These are phyloP conservation scores for Spathaspora passalidarum DNA, from an alignment of 805 yeast genomes.

Conservation along the genomic window DNA sequence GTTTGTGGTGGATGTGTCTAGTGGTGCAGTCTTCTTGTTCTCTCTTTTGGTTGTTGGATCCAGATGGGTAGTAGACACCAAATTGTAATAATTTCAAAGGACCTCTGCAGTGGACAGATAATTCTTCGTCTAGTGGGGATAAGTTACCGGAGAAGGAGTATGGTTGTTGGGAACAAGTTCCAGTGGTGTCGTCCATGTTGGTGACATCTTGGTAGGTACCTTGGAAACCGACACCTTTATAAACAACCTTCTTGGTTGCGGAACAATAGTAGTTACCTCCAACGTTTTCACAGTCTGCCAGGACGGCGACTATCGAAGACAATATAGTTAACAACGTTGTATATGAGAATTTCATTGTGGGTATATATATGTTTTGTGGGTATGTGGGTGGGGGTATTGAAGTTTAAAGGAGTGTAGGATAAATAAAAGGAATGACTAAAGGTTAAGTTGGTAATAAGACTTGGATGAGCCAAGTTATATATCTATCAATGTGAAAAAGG, in stretches of 20 bases:
- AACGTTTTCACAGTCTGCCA: constrained; percentile 41
- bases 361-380: background rate
- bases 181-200: constrained; percentile 65
- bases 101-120: constrained; percentile 88
- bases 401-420: constrained; percentile 2
- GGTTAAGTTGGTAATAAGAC: background rate
- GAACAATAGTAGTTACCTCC: constrained; percentile 85
- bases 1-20: constrained; percentile 45
- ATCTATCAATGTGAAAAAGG: background rate
- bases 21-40: constrained; percentile 45
- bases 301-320: constrained; percentile 17
- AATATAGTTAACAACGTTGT: constrained; percentile 21
- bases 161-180: constrained; percentile 64
- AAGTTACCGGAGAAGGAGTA: constrained; percentile 64
- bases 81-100: constrained; percentile 78
- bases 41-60: constrained; percentile 42
- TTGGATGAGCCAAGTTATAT: background rate
- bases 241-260: constrained; percentile 62
- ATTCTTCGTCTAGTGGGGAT: constrained; percentile 82
- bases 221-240: constrained; percentile 74
- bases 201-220: constrained; percentile 84
- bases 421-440: constrained; percentile 4
- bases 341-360: constrained; percentile 21
- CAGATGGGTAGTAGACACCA: constrained; percentile 80
- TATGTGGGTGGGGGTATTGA: background rate